Evolutionary conservation across 1,139 yeast genomes (phyloP).

Genomic region (Taphrina deformans): DNA sequence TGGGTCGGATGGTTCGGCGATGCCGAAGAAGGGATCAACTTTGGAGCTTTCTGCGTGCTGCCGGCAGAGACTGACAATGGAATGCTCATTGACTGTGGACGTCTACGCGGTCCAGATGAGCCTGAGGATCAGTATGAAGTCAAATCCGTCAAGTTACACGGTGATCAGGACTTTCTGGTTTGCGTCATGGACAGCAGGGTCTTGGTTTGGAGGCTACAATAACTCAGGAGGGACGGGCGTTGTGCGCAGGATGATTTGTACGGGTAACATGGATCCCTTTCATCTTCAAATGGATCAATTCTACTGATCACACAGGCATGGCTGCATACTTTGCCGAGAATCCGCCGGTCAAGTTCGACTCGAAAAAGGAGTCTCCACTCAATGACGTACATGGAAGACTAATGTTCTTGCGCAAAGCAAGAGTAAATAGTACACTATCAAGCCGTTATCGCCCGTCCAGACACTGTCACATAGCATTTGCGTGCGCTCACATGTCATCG

Average conservation of each 20-base stretch:
- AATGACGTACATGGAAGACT: neutral
- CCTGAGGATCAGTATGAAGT: constrained; percentile 18
- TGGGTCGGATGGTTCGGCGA: constrained; percentile 23
- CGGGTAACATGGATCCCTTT: too few relatives aligned
- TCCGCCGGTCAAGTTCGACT: neutral
- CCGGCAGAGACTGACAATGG: neutral
- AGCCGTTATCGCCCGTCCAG: too few relatives aligned
- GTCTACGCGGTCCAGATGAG: constrained; percentile 20
- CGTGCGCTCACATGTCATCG: neutral
- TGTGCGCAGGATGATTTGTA: too few relatives aligned
- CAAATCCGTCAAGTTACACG: neutral
- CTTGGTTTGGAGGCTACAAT: constrained; percentile 5
- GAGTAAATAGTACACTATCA: too few relatives aligned
- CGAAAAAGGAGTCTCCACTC: neutral
- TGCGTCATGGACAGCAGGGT: constrained; percentile 21
- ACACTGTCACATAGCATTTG: too few relatives aligned
- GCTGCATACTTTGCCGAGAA: neutral
- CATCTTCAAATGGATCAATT: neutral
- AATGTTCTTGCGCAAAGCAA: too few relatives aligned
- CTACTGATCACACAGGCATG: neutral
- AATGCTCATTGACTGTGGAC: constrained; percentile 13
- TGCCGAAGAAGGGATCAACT: constrained; percentile 11
- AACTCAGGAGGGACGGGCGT: too few relatives aligned
- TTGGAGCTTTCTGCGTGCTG: constrained; percentile 11
- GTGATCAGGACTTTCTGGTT: neutral